These are phyloP conservation scores for Mucor plumbeus DNA, from an alignment of 371 early-diverging fungal species.

Conservation along the genomic window DNA sequence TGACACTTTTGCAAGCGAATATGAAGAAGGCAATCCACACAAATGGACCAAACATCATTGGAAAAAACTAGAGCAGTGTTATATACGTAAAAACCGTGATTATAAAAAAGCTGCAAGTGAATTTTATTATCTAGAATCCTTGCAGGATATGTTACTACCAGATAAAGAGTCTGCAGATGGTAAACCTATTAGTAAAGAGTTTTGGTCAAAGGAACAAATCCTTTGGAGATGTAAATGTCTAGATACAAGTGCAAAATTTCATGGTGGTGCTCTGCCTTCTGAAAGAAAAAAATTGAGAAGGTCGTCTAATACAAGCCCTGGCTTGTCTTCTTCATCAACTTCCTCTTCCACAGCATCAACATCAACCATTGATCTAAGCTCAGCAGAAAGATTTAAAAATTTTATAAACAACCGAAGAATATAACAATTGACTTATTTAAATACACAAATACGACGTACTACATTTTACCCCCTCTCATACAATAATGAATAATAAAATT, in stretches of 20 bases:
- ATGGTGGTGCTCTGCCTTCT: constrained; percentile 21
- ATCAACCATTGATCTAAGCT: not conserved
- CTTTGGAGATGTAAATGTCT: constrained; percentile 26
- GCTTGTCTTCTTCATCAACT: not conserved
- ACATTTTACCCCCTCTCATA: not conserved
- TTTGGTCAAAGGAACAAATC: constrained; percentile 24
- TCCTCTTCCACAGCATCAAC: not conserved
- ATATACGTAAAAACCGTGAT: constrained; percentile 22
- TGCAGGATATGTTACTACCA: not conserved
- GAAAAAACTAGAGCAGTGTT: constrained; percentile 27
- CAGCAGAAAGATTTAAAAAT: not conserved
- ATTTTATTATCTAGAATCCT: constrained; percentile 22
- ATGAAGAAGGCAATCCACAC: not conserved
- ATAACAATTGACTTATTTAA: not conserved
- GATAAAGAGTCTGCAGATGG: not conserved
- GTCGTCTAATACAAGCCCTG: not conserved
- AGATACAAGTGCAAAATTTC: constrained; percentile 23
- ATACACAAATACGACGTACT: not conserved
- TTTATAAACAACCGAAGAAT: not conserved
- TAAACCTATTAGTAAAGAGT: constrained; percentile 10
- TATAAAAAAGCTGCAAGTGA: constrained; percentile 16
- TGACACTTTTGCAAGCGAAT: constrained; percentile 16
- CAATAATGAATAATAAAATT: not conserved
- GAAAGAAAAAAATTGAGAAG: constrained; percentile 16
- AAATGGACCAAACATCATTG: constrained; percentile 28